Conservation (phyloP, 768 basidiomycete species). For the Psilocybe sp. region DNA sequence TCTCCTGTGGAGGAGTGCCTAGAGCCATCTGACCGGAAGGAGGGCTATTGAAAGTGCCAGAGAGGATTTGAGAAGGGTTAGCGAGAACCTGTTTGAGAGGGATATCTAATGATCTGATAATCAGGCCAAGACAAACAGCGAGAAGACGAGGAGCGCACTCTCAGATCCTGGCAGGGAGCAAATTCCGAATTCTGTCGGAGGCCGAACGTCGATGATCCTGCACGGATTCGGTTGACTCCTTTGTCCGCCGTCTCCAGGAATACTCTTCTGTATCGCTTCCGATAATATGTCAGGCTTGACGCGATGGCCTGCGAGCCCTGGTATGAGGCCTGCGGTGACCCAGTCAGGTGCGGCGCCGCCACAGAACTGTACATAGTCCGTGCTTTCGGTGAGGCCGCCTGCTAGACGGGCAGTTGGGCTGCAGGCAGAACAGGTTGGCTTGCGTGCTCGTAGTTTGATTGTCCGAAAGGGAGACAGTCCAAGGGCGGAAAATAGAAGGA, state of each 20-base stretch:
- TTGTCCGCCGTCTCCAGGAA: slow-evolving; percentile 10
- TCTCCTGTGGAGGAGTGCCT: slow-evolving; percentile 13
- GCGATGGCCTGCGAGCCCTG: slow-evolving; percentile 39
- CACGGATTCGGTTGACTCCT: slow-evolving; percentile 25
- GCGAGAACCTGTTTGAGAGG: slow-evolving; percentile 65
- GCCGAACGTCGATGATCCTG: slow-evolving; percentile 76
- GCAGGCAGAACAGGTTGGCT: slow-evolving; percentile 75
- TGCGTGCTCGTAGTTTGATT: slow-evolving; percentile 75
- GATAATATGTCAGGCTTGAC: slow-evolving; percentile 35
- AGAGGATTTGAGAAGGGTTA: slow-evolving; percentile 49
- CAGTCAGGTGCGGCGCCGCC: slow-evolving; percentile 71
- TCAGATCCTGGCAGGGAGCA: slow-evolving; percentile 72
- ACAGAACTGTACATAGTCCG: slow-evolving; percentile 86
- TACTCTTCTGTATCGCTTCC: too few relatives aligned
- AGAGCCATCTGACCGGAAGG: too few relatives aligned
- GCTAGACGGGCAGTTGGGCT: slow-evolving; percentile 30
- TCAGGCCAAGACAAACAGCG: not conserved
- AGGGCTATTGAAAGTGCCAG: slow-evolving; percentile 14
- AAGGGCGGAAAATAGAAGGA: slow-evolving; percentile 77
- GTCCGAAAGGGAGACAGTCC: slow-evolving; percentile 71
- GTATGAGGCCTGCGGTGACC: slow-evolving; percentile 49
- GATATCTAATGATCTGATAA: slow-evolving; percentile 50
- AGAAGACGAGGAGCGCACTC: slow-evolving; percentile 46
- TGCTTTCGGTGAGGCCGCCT: slow-evolving; percentile 12
- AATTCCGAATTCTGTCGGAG: slow-evolving; percentile 80